Conservation (phyloP, 306 rosid genomes). For the Mucuna pruriens region DNA sequence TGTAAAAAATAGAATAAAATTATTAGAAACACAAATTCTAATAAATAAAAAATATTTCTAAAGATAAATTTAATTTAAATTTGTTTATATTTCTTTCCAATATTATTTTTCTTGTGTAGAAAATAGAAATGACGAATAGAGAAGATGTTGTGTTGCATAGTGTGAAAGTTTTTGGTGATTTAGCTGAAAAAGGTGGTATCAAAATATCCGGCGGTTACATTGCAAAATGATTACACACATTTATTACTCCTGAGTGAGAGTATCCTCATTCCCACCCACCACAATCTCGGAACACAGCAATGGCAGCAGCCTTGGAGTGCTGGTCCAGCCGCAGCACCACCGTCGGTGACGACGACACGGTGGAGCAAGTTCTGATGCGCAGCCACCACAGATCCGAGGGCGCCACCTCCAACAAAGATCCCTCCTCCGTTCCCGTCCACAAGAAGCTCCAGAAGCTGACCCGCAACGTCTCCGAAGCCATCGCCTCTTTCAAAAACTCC, state of each 20-base stretch:
- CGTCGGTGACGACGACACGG: conserved; percentile 62
- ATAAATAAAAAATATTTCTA: too few relatives aligned
- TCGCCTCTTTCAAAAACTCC: conserved; percentile 73
- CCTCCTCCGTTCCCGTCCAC: conserved; percentile 55
- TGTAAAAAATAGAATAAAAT: too few relatives aligned
- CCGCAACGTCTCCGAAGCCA: conserved; percentile 80
- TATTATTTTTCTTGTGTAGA: too few relatives aligned
- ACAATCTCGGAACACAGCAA: too few relatives aligned
- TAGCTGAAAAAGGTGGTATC: not conserved
- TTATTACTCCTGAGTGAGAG: not conserved
- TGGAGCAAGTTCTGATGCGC: conserved; percentile 81
- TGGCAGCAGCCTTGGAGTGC: conserved; percentile 88
- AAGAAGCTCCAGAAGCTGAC: conserved; percentile 80
- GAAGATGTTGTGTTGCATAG: not conserved
- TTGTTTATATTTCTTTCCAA: too few relatives aligned
- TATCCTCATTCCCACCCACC: not conserved
- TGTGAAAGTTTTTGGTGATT: not conserved
- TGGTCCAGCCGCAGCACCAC: conserved; percentile 76
- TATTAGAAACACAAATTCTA: too few relatives aligned
- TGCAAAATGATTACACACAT: conserved; percentile 20
- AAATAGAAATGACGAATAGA: too few relatives aligned
- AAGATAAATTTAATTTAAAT: too few relatives aligned
- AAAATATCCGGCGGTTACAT: conserved; percentile 32
- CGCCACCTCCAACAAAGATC: not conserved
- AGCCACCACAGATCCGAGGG: conserved; percentile 78